Evolutionary conservation across 2,329 filamentous ascomycete species (phyloP).

Genomic region (Bertia moriformis): DNA sequence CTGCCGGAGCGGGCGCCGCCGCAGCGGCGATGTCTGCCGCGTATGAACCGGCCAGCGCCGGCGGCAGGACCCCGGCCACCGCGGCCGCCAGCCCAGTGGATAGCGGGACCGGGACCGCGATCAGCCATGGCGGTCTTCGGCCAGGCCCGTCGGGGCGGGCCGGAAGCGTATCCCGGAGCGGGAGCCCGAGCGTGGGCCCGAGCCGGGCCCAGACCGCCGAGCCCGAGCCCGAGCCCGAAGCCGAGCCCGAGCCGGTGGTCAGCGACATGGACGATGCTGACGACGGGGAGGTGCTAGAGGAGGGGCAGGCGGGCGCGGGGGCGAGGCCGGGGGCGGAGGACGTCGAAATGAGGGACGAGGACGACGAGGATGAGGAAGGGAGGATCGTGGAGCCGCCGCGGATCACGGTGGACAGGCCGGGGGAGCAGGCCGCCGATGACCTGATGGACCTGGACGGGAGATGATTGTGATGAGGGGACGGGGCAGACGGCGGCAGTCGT

Average conservation of each 20-base stretch:
- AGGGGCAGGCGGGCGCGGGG: conserved; percentile 10
- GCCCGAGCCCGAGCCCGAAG: background rate
- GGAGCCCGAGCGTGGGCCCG: no score
- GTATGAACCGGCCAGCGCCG: conserved; percentile 13
- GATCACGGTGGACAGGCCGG: conserved; percentile 33
- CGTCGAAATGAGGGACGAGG: conserved; percentile 7
- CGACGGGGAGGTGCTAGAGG: conserved; percentile 21
- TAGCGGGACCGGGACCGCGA: no score
- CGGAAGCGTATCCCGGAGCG: no score
- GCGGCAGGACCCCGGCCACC: conserved; percentile 19
- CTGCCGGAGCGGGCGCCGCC: conserved; percentile 7
- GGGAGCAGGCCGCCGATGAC: no score
- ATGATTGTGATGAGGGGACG: no score
- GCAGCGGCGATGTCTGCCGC: conserved; percentile 10
- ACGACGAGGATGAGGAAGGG: conserved; percentile 14
- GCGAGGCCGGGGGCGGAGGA: conserved; percentile 6
- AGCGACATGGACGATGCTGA: conserved; percentile 6
- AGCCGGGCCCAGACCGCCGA: background rate
- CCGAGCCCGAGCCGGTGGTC: conserved; percentile 17
- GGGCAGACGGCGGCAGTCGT: no score
- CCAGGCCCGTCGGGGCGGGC: no score
- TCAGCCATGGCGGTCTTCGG: no score
- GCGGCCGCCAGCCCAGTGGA: conserved; percentile 5
- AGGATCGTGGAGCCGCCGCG: conserved; percentile 28
- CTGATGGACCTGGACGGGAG: no score